Evolutionary conservation across 768 basidiomycete genomes (phyloP), one percentile per base, ranked within the genome.

Genomic region (Termitomyces eurrhizus): DNA sequence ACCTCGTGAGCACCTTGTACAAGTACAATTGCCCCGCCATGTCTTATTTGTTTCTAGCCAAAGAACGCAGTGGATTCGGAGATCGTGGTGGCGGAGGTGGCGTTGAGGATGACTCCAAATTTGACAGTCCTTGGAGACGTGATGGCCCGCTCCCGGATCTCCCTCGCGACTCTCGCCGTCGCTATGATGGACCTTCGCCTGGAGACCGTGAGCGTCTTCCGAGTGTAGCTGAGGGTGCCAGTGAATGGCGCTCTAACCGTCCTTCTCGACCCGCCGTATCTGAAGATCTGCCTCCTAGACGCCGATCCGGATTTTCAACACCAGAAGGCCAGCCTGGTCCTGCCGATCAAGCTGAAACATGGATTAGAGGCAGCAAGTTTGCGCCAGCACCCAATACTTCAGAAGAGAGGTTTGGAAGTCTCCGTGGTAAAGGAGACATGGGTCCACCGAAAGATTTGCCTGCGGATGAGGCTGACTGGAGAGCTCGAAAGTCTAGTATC

Each of bases 121-220:
- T 93, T 64, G 85, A 91, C 52, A 85, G 78, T 21, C 86, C 84
- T 49, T 97, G 95, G 95, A 80, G 95, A 58, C 85, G 95, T 59
- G 88, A 93, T 16, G 93, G 90, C 0, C 95, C 95, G 52, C 82
- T 94, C 26, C 89, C 92, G 24, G 87, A 89, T 57, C 66, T 79
- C n/a, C 79, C 83, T 49, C 83, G 83, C 21, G 89, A 89, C 51
- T 72, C 81, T 8, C 85, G 87, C 44, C 84, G 89, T 60, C 85
- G 85, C 46, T 83, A 83, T 64, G 89, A 91, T n/a, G 83, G 80
- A 0, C 78, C 80, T 12, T 67, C 79, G 29, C 72, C 74, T 21
- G 77, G 78, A 29, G 77, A 77, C 41, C 71, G 79, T 35, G 65
- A 68, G 50, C 60, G 60, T 62, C 76, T 71, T 18, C 76, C 83